Percentiles rank a stretch among this genome's conserved stretches.
Conservation (phyloP, 495 filamentous ascomycete species). For the Penicillium cinerascens region DNA sequence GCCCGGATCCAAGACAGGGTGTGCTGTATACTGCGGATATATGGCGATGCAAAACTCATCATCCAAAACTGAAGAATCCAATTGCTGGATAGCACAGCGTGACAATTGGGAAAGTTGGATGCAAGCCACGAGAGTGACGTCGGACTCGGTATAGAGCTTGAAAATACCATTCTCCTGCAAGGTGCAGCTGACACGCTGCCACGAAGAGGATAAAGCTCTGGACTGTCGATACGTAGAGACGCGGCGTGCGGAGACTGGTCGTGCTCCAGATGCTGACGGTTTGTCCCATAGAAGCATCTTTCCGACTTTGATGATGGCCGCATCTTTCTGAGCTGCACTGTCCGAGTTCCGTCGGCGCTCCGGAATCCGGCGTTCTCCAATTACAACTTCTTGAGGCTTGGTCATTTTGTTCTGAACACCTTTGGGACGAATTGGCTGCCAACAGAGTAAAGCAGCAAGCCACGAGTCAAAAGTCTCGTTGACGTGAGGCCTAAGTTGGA, state of each 20-base stretch:
- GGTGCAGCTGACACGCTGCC: slow-evolving; percentile 88
- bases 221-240: slow-evolving; percentile 54
- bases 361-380: slow-evolving; percentile 47
- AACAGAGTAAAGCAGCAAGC: slow-evolving; percentile 89
- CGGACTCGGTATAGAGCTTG: slow-evolving; percentile 80
- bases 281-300: slow-evolving; percentile 89
- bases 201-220: slow-evolving; percentile 55
- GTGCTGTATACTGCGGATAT: slow-evolving; percentile 73
- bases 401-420: slow-evolving; percentile 71
- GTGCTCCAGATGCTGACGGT: slow-evolving; percentile 40
- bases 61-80: slow-evolving; percentile 89
- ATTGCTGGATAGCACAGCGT: slow-evolving; percentile 80
- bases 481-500: slow-evolving; percentile 71
- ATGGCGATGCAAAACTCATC: slow-evolving; percentile 94
- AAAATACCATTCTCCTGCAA: slow-evolving; percentile 94
- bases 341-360: slow-evolving; percentile 61
- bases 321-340: slow-evolving; percentile 62
- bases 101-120: slow-evolving; percentile 89
- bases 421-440: slow-evolving; percentile 83
- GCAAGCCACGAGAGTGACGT: slow-evolving; percentile 70
- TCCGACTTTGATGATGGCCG: slow-evolving; percentile 93
- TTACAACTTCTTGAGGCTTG: slow-evolving; percentile 55
- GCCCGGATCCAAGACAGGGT: slow-evolving; percentile 50
- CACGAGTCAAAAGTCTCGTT: slow-evolving; percentile 80
- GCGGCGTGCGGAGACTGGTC: slow-evolving; percentile 37